phyloP scores from a whole-genome alignment of 768 basidiomycete species.

The Lyophyllum semitale region DNA sequence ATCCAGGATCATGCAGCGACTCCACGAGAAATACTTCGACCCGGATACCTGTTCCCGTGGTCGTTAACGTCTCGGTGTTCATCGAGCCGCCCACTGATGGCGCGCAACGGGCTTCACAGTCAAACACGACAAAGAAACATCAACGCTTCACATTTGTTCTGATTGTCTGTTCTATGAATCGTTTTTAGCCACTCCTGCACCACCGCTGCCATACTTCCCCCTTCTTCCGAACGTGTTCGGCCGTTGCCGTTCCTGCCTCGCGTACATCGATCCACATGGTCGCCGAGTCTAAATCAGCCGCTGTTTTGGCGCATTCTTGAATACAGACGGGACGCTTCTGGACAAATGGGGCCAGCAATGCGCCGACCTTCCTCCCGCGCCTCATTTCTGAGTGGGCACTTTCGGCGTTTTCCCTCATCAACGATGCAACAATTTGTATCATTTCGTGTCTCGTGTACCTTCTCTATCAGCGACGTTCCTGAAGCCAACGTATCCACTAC shows the following conservation, averaged over 20 bases:
- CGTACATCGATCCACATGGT: constrained; percentile 5
- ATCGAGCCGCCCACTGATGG: neutral
- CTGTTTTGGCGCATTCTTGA: neutral
- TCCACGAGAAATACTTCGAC: neutral
- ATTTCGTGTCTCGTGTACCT: neutral
- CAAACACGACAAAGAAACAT: neutral
- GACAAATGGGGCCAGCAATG: neutral
- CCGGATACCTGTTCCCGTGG: neutral
- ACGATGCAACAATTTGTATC: neutral
- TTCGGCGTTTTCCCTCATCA: neutral
- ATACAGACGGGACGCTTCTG: neutral
- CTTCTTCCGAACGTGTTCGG: neutral
- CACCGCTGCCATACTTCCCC: neutral
- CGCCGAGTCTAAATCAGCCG: constrained; percentile 1
- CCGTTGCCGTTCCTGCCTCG: neutral
- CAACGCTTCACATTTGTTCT: neutral
- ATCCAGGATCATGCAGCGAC: neutral
- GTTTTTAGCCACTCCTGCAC: constrained; percentile 1
- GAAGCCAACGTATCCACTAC: neutral
- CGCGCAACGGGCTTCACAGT: neutral
- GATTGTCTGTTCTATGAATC: constrained; percentile 1
- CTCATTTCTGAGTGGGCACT: neutral
- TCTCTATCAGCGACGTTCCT: neutral
- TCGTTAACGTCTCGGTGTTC: neutral
- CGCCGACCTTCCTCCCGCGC: neutral